A percentile compares a stretch with the other conserved stretches of the same genome.
Evolutionary conservation across 192 early-diverging fungal genomes (phyloP).

Genomic region (Coemansia interrupta): DNA sequence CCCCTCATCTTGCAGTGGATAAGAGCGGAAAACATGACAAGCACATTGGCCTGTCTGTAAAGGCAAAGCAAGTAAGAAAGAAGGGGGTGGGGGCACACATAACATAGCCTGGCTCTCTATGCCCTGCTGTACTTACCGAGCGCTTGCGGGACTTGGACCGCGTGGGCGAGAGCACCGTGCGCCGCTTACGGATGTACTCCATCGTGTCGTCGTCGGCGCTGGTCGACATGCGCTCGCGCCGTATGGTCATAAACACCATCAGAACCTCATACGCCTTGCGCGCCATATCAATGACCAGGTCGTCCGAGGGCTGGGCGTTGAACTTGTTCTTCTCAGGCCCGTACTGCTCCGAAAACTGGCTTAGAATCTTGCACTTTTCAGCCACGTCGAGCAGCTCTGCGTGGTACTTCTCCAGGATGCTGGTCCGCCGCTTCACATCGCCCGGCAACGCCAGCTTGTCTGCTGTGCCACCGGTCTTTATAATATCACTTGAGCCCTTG

Average conservation of each 20-base stretch:
- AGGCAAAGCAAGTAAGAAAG: not conserved
- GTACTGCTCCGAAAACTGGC: conserved; percentile 52
- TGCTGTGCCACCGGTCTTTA: too few species aligned
- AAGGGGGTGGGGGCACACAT: not conserved
- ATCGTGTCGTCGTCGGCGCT: conserved; percentile 51
- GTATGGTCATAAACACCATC: conserved; percentile 54
- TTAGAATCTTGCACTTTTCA: conserved; percentile 50
- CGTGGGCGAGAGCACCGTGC: conserved; percentile 51
- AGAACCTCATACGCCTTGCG: conserved; percentile 54
- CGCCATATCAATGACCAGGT: conserved; percentile 55
- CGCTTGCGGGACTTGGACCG: conserved; percentile 47
- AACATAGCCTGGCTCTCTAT: too few species aligned
- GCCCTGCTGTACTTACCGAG: conserved; percentile 42
- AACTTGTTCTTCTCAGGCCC: conserved; percentile 50
- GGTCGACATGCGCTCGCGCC: conserved; percentile 49
- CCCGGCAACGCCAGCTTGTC: not conserved
- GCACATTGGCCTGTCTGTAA: too few species aligned
- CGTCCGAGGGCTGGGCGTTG: conserved; percentile 52
- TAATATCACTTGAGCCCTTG: too few species aligned
- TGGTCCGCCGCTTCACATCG: conserved; percentile 10
- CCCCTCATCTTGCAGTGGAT: too few species aligned
- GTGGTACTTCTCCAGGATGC: conserved; percentile 44
- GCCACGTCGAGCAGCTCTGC: conserved; percentile 45
- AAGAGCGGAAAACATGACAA: too few species aligned
- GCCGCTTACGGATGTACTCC: conserved; percentile 57